Evolutionary conservation across 2,329 filamentous ascomycete species (phyloP).

Genomic region (Pyricularia pennisetigena): DNA sequence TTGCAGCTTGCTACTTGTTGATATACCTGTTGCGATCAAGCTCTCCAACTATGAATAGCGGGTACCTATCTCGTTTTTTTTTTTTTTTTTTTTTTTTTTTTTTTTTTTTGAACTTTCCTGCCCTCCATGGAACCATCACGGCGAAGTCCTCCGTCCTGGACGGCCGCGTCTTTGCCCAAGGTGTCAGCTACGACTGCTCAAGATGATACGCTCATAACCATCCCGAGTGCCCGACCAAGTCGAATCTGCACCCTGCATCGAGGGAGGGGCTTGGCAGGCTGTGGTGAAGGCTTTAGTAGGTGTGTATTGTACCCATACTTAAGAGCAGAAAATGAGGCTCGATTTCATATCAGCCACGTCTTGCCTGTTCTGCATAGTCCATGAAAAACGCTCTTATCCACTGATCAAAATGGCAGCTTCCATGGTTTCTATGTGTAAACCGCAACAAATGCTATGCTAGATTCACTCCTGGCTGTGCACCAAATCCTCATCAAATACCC

Average conservation of each 20-base stretch:
- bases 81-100: too few relatives aligned
- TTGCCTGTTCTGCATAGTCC: not conserved
- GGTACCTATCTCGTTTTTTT: not conserved
- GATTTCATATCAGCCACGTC: not conserved
- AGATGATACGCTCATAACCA: conserved; percentile 41
- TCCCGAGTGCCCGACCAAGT: conserved; percentile 13
- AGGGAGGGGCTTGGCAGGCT: conserved; percentile 9
- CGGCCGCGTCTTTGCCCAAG: conserved; percentile 48
- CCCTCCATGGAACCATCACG: conserved; percentile 42
- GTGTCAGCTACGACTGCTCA: conserved; percentile 64
- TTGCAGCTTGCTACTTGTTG: too few relatives aligned
- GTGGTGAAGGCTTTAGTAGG: not conserved
- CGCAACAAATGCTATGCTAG: not conserved
- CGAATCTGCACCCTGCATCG: conserved; percentile 19
- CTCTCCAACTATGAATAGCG: not conserved
- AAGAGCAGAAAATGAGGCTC: too few relatives aligned
- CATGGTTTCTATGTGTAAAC: not conserved
- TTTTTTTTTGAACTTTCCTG: too few relatives aligned
- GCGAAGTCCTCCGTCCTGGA: conserved; percentile 50
- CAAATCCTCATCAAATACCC: not conserved
- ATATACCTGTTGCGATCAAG: too few relatives aligned
- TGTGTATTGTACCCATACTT: not conserved
- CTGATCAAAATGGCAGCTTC: not conserved
- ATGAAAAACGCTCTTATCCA: not conserved
- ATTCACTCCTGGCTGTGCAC: not conserved